Base-by-base conservation (phyloP, 139 green algal species). In the Volvox reticuliferus region DNA sequence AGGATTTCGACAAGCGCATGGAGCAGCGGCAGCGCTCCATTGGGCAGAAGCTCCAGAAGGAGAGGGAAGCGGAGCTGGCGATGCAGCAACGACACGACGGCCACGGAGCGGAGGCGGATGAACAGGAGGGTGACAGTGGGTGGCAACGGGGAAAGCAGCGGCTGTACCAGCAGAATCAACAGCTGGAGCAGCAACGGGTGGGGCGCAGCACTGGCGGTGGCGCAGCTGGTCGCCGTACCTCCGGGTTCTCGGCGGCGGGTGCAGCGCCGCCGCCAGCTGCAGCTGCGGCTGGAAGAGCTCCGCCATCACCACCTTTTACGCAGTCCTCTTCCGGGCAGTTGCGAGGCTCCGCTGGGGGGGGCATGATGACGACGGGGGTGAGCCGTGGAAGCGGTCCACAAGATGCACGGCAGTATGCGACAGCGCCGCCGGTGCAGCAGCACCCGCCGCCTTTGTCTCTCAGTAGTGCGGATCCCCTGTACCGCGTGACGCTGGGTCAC, bases 21-120 rank as follows among this genome's bases (percentile, higher is more conserved):
- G 71, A 84, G 90, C 76, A 88, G 90, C 76, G 37, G 77, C 87
- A 89, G 30, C 62, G 61, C 22, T 78, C 78, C 18, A 73, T 91
- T 17, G 33, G 32, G 62, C 61, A 30, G 24, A 75, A 88, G 33
- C 22, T 87, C 5, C 78, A 84, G 78, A 22, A 68, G 78, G 20
- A 84, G 76, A 35, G 61, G 76, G 19, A 82, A 13, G 28, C 36
- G 18, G 20, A 68, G 78, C 36, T 35, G 78, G 12, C 55, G 32
- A 3, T 32, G 76, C 33, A 82, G 76, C 21, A 82, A 32, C 32
- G 24, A 30, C 76, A 82, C 44, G 44, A 9, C 9, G 44, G 65
- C 24, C 24, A 73, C 6, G 24, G 65, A 24, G 65, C 65, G 78
- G 30, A 87, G 81, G 36, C 9, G 35, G 36, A 84, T 37, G 78